Percentiles rank a stretch among this genome's conserved stretches.
phyloP scores from a whole-genome alignment of 345 rosid species.

The Erysimum cheiranthoides region DNA sequence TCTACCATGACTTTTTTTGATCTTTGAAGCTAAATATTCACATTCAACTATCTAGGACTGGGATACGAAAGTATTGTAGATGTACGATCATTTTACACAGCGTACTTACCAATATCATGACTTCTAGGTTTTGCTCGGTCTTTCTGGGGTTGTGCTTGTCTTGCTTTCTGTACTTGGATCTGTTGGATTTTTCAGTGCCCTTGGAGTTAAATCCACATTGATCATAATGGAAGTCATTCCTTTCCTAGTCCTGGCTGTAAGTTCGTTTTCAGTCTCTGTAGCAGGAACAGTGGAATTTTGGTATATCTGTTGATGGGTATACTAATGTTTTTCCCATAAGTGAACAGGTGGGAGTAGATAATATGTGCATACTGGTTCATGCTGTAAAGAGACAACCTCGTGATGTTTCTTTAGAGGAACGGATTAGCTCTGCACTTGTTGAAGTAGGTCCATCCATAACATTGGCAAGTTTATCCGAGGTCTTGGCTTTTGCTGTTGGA shows the following conservation, averaged over 20 bases:
- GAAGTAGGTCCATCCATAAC: constrained; percentile 99
- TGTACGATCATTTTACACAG: constrained; percentile 29
- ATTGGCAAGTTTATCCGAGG: constrained; percentile 93
- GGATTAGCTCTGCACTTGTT: constrained; percentile 91
- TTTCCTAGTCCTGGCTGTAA: constrained; percentile 95
- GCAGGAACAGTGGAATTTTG: constrained; percentile 25
- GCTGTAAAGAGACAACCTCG: constrained; percentile 88
- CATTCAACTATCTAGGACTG: constrained; percentile 18
- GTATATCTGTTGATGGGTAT: constrained; percentile 23
- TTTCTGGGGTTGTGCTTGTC: constrained; percentile 93
- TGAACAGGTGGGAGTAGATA: constrained; percentile 94
- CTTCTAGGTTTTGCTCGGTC: constrained; percentile 86
- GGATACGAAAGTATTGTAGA: constrained; percentile 17
- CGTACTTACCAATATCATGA: constrained; percentile 29
- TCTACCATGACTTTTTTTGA: neutral
- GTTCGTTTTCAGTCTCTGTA: constrained; percentile 45
- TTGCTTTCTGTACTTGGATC: constrained; percentile 97
- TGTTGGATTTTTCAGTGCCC: constrained; percentile 85
- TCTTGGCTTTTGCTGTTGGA: constrained; percentile 97
- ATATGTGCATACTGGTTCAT: constrained; percentile 97
- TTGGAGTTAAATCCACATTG: constrained; percentile 91
- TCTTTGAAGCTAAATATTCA: constrained; percentile 34
- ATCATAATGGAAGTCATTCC: constrained; percentile 99
- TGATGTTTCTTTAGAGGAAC: constrained; percentile 73
- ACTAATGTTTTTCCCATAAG: constrained; percentile 22